Base-by-base conservation (phyloP, 2,329 filamentous ascomycete species). In the Trichoderma polysporum region DNA sequence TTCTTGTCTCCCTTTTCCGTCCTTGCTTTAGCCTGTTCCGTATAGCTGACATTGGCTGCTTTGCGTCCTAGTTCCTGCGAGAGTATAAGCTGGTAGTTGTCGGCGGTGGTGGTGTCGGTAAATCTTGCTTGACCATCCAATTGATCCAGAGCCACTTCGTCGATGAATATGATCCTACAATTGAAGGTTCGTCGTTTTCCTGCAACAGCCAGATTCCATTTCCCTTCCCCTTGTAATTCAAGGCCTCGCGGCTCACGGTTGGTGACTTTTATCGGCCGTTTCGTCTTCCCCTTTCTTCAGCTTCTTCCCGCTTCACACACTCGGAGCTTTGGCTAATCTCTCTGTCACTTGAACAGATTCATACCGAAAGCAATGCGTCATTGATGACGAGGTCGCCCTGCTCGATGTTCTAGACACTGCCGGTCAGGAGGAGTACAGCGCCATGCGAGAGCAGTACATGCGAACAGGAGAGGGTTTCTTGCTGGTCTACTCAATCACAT, bases 381-480 rank as follows among this genome's bases (percentile, higher is more conserved):
- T 99, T 79, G 95, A 99, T 79, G 95, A 98, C 74, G 95, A 99
- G 82, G 93, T 97, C 73, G 95, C 95, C 60, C 88, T 99, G 69
- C 91, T 99, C 80, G 95, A 99, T 80, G 95, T 99, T 70, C 90
- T 98, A 79, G 95, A 99, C 81, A 99, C 95, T 64, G 95, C 95
- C 70, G 95, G 95, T 68, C 95, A 99, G 81, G 95, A 99, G 82
- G 95, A 99, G 83, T 99, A 98, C 85, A 97, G 94, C 66, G 95
- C 95, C 63, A 98, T 99, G 95, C 88, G 95, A 78, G 95, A 99
- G 84, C 95, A 98, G 83, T 99, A 98, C 86, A 99, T 99, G 94
- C 90, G 95, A 76, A 98, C 94, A 27, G 95, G 95, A 78, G 95
- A 99, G 82, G 95, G 95, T 63, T 99, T 99, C 82, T 84, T 99